Evolutionary conservation across 1,284 basidiomycete genomes (phyloP), one percentile per base, ranked within the genome.

Genomic region (Sparassis latifolia): DNA sequence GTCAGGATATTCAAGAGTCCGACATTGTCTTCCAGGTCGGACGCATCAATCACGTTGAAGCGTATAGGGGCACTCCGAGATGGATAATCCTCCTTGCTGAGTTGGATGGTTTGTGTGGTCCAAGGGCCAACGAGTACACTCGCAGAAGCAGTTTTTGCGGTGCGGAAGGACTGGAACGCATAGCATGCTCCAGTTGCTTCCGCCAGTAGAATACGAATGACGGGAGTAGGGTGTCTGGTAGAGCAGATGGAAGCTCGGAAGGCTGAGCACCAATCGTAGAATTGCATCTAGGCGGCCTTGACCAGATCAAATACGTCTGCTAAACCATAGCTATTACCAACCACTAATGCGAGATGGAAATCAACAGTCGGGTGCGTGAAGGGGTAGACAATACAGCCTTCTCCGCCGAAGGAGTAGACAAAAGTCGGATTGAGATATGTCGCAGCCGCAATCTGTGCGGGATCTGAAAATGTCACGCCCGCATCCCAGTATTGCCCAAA

Each of bases 21-120:
- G 1, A 76, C 37, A 48, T 76, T 70, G 55, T 80, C 78, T 10
- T 63, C 58, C 20, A 80, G 53, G 51, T 79, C 79, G 27, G 78
- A 79, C 0, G 79, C 77, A 41, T 81, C 76, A 49, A 82, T 76
- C 42, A 79, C 67, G 45, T 78, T 67, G 64, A 81, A 82, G 0
- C 41, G 49, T 1, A 64, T 58, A 3, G 77, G 75, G 0, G 73
- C 71, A 33, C 52, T 44, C 6, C 28, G 44, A 10, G 40, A 51
- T 44, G 52, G 55, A 47, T 77, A 78, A 28, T 71, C 68, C 0
- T 48, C 60, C 3, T 52, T 55, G 30, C 70, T 62, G 5, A 79
- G 63, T 1, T 61, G 52, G 42, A 78, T 63, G 12, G 56, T 46
- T 7, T 64, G 56, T 0, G 60, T 58, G 30, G 58, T 67, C 73